phyloP scores from a whole-genome alignment of 495 filamentous ascomycete genomes.

The Penicillium turbatum region DNA sequence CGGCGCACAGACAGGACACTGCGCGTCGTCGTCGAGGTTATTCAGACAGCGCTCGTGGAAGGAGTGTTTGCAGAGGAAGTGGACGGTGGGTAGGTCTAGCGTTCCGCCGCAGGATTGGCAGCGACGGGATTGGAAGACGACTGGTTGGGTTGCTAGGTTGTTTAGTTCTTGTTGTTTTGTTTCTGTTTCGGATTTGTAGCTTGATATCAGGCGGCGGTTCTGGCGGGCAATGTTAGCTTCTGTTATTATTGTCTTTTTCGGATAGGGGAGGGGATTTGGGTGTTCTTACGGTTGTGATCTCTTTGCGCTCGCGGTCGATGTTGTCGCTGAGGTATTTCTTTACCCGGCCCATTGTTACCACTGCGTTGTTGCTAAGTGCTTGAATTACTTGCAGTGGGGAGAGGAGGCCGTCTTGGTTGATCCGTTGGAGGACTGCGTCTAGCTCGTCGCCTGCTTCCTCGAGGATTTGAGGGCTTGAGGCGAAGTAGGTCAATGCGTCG shows the following conservation, averaged over 20 bases:
- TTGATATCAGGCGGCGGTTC: slow-evolving; percentile 77
- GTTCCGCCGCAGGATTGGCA: slow-evolving; percentile 72
- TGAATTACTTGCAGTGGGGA: slow-evolving; percentile 96
- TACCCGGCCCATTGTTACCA: slow-evolving; percentile 95
- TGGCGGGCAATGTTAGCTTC: slow-evolving; percentile 28
- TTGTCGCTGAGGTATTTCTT: slow-evolving; percentile 87
- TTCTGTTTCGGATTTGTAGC: slow-evolving; percentile 82
- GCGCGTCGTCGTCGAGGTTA: slow-evolving; percentile 59
- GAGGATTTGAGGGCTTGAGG: slow-evolving; percentile 73
- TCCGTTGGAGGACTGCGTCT: slow-evolving; percentile 72
- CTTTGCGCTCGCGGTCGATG: slow-evolving; percentile 79
- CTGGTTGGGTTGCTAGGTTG: slow-evolving; percentile 70
- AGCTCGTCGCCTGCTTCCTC: slow-evolving; percentile 83
- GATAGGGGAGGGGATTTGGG: not conserved
- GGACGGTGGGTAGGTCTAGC: slow-evolving; percentile 82
- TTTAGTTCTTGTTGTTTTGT: slow-evolving; percentile 71
- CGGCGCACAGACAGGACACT: slow-evolving; percentile 79
- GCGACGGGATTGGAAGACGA: slow-evolving; percentile 83
- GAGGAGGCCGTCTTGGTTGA: slow-evolving; percentile 87
- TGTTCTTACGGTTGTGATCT: slow-evolving; percentile 62
- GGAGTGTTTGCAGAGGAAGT: slow-evolving; percentile 94
- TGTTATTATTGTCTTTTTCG: not conserved
- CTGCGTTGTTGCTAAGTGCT: slow-evolving; percentile 75
- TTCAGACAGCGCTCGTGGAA: slow-evolving; percentile 88
- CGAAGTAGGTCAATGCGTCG: slow-evolving; percentile 89